phyloP scores from a whole-genome alignment of 495 filamentous ascomycete species.

The Corynascus novoguineensis region DNA sequence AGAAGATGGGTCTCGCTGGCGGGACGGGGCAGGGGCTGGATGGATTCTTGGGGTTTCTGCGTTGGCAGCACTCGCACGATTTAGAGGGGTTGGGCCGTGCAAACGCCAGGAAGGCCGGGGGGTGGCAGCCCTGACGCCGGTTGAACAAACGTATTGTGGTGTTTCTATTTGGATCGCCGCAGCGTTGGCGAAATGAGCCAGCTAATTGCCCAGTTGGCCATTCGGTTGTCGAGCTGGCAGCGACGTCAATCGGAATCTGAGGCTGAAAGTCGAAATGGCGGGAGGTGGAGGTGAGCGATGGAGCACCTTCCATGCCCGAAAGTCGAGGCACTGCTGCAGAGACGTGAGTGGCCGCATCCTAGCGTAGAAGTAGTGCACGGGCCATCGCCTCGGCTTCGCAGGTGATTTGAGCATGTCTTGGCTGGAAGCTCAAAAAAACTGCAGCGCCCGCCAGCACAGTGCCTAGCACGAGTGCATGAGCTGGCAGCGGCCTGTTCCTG shows the following conservation, averaged over 20 bases:
- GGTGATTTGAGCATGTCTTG: neutral
- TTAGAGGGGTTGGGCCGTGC: constrained; percentile 24
- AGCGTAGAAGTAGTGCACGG: neutral
- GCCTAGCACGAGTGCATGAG: neutral
- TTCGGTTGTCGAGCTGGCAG: neutral
- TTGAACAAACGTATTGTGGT: neutral
- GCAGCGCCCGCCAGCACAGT: constrained; percentile 2
- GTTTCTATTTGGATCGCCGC: neutral
- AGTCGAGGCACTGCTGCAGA: neutral
- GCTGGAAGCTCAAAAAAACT: neutral
- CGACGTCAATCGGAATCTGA: constrained; percentile 1
- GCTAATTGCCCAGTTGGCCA: constrained; percentile 8
- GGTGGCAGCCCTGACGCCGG: neutral
- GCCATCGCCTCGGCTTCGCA: neutral
- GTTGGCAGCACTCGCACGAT: constrained; percentile 16
- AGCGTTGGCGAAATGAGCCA: neutral
- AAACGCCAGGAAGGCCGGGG: constrained; percentile 2
- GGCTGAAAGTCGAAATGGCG: constrained; percentile 9
- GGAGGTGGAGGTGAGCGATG: neutral
- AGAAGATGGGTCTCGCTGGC: neutral
- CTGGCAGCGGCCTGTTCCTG: neutral
- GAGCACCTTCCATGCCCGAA: neutral
- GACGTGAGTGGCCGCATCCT: neutral
- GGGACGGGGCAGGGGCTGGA: constrained; percentile 8
- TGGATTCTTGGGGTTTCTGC: constrained; percentile 11